Percentiles rank a stretch among this genome's conserved stretches.
Conservation (phyloP, 2,329 filamentous ascomycete species). For the Aspergillus hiratsukae region DNA sequence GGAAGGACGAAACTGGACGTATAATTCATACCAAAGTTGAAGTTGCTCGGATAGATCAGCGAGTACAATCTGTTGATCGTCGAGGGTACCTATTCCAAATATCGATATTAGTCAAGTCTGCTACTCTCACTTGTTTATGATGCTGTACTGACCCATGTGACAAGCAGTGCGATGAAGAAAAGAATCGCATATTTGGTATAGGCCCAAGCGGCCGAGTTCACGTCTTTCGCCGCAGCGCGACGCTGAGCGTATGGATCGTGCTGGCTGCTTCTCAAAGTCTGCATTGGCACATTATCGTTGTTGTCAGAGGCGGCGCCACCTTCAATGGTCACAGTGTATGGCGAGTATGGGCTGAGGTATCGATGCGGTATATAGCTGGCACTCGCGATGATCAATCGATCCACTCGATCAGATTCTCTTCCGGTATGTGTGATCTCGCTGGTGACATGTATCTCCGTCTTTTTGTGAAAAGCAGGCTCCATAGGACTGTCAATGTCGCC, state of each 20-base stretch:
- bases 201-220: constrained; percentile 34
- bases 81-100: constrained; percentile 54
- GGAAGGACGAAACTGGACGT: constrained; percentile 71
- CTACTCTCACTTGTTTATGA: not conserved
- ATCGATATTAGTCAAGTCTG: not conserved
- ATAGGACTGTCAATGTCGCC: constrained; percentile 44
- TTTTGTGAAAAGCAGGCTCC: constrained; percentile 43
- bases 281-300: constrained; percentile 2
- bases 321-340: constrained; percentile 33
- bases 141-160: constrained; percentile 35
- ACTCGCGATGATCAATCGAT: not conserved
- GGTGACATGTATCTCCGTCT: constrained; percentile 62
- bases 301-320: constrained; percentile 13
- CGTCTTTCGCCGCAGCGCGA: constrained; percentile 20
- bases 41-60: constrained; percentile 52
- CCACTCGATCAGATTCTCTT: constrained; percentile 2
- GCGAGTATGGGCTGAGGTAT: constrained; percentile 10
- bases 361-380: constrained; percentile 4
- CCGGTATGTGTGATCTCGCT: constrained; percentile 42
- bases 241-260: constrained; percentile 10
- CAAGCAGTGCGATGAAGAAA: constrained; percentile 38
- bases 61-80: constrained; percentile 73
- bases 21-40: constrained; percentile 60
- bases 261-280: constrained; percentile 3
- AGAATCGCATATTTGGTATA: constrained; percentile 39